Evolutionary conservation across 83 land plant species (phyloP), one percentile per base, ranked within the genome.

Genomic region (Diphasiastrum complanatum): DNA sequence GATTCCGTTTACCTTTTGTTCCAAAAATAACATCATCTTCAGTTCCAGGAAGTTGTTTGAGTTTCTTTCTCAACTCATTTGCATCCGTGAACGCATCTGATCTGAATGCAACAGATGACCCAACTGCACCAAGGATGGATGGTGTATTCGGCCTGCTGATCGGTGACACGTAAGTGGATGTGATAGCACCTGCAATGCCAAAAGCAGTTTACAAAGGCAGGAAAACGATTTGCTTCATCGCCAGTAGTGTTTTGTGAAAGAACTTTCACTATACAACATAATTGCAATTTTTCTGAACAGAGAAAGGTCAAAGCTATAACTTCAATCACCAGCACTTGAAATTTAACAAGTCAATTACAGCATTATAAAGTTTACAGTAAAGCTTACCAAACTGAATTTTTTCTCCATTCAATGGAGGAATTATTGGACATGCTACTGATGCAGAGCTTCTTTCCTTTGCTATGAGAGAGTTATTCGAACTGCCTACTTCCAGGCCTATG

Each of bases 361-460:
- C n/a, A n/a, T n/a, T n/a, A n/a, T n/a, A n/a, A n/a, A n/a, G n/a
- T n/a, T n/a, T n/a, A 41, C n/a, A 41, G 18, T 14, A 28, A 20
- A 26, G 33, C 87, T 58, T 63, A 92, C 98, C 98, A 75, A 92
- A 92, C 47, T 92, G 98, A 54, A 92, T 92, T 63, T 81, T 92
- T 72, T 88, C 91, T 45, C 95, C 96, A 59, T 85, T 85, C 48
- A 92, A 84, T 41, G 81, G 79, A 45, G 96, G 88, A 30, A 77
- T 85, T 38, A 92, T 48, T 38, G 95, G 87, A 48, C 78, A 82
- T 52, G 83, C 37, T 37, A 70, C 57, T 27, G 86, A 74, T 54
- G 79, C 56, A 62, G 82, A 72, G 31, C 80, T 34, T 64, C 73
- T 81, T 23, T 85, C 87, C 61, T 78, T 82, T 34, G 72, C 43